Evolutionary conservation across 768 basidiomycete genomes (phyloP), one percentile per base, ranked within the genome.

Genomic region (Boletus pseudopeckii): DNA sequence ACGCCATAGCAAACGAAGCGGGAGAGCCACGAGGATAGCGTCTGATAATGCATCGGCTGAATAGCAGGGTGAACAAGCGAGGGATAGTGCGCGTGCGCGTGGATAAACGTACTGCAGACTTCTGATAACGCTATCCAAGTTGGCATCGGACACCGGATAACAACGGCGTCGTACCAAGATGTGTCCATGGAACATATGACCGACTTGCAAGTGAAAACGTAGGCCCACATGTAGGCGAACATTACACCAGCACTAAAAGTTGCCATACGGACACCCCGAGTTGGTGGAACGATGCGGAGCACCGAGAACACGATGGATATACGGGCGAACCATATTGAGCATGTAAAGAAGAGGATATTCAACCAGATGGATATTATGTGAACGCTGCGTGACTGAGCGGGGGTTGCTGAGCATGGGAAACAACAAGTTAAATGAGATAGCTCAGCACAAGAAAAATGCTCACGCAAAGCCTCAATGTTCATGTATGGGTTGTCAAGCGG

Each of bases 91-190:
- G 4, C 15, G 1, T 28, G 3, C 15, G 10, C 1, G 3, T 7
- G 32, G 9, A 37, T 10, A 26, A 6, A 74, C 81, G 56, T 54
- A 83, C 83, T 77, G 53, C 73, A 71, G 47, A 84, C 66, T 62
- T 83, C 80, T n/a, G 73, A 72, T 8, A 83, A 63, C 0, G 77
- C 82, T 15, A 84, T 74, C 59, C 78, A 72, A 30, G 70, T 67
- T 24, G 72, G 72, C 17, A 81, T 70, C 18, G 66, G 64, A 53
- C 82, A 82, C 52, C 75, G 74, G 0, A 78, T 71, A 42, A 64
- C 66, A 0, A 36, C 2, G 14, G 41, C 18, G 11, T 70, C 17
- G 48, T 78, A 77, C 80, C 81, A 82, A 13, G 54, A 51, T 42
- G 14, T 53, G 50, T 45, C 34, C 62, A 59, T 74, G 66, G 62